These are phyloP conservation scores for Plasmodium coatneyi DNA, from an alignment of 169 alveolate species.

Conservation along the genomic window DNA sequence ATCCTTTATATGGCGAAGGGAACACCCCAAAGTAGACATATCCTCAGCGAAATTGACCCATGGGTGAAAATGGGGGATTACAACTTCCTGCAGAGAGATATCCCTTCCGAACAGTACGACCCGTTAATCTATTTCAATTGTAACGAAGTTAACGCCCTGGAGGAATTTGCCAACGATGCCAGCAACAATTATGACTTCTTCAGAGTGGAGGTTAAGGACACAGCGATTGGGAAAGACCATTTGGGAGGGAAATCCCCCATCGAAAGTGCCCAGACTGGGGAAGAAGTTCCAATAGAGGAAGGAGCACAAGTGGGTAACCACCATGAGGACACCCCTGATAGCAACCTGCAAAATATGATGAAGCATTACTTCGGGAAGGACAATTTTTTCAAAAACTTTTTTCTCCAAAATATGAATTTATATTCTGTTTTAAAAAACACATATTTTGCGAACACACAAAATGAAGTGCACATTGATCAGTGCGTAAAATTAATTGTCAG, in stretches of 20 bases:
- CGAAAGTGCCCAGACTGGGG: background rate
- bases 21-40: background rate
- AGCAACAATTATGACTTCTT: conserved; percentile 13
- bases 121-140: conserved; percentile 32
- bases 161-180: background rate
- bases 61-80: background rate
- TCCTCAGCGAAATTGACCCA: background rate
- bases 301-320: background rate
- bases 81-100: conserved; percentile 42
- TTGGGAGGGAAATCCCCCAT: background rate
- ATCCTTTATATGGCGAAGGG: conserved; percentile 22
- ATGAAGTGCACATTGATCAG: background rate
- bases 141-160: conserved; percentile 22
- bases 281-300: background rate
- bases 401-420: conserved; percentile 42
- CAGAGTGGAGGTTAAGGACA: background rate
- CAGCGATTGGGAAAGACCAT: background rate
- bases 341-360: background rate
- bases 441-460: conserved; percentile 2
- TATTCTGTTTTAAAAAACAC: conserved; percentile 40
- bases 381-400: conserved; percentile 18
- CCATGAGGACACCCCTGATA: background rate
- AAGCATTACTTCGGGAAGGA: conserved; percentile 39
- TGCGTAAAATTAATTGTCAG: background rate
- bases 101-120: conserved; percentile 14